phyloP scores from a whole-genome alignment of 2,329 filamentous ascomycete species.

The Onygena corvina region DNA sequence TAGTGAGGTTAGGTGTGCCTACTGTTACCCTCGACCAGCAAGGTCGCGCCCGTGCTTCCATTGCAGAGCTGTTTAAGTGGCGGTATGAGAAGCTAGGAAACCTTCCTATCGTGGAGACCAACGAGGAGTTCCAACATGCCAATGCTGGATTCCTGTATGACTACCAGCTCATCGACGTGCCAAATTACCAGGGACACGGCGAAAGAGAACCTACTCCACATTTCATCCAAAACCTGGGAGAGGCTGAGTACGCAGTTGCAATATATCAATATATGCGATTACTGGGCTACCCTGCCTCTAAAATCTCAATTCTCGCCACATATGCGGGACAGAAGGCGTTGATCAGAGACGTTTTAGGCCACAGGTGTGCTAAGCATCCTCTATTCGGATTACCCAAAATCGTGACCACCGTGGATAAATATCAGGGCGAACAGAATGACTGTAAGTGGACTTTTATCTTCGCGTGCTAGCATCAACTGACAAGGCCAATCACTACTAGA shows the following conservation, averaged over 20 bases:
- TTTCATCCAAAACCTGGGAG: slow-evolving; percentile 91
- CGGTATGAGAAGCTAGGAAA: slow-evolving; percentile 72
- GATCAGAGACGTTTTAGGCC: slow-evolving; percentile 71
- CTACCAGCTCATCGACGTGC: slow-evolving; percentile 93
- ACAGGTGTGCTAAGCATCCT: slow-evolving; percentile 69
- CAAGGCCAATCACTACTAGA: slow-evolving; percentile 43
- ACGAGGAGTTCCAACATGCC: slow-evolving; percentile 61
- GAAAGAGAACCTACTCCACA: slow-evolving; percentile 85
- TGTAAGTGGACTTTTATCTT: slow-evolving; percentile 41
- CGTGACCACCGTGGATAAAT: slow-evolving; percentile 94
- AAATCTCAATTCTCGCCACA: slow-evolving; percentile 81
- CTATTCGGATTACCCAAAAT: slow-evolving; percentile 82
- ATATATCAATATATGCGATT: slow-evolving; percentile 96
- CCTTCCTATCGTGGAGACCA: slow-evolving; percentile 58
- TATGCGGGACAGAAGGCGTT: slow-evolving; percentile 87
- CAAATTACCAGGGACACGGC: slow-evolving; percentile 79
- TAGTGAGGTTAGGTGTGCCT: slow-evolving; percentile 86
- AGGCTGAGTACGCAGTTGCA: slow-evolving; percentile 93
- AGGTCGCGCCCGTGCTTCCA: slow-evolving; percentile 74
- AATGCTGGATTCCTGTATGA: slow-evolving; percentile 91
- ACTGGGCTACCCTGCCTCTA: slow-evolving; percentile 71
- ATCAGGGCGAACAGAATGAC: slow-evolving; percentile 98
- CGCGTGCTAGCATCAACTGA: not conserved
- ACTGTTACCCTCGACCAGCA: slow-evolving; percentile 83
- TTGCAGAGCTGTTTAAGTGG: slow-evolving; percentile 87